Conservation (phyloP, 2,329 filamentous ascomycete genomes). For the Diaporthe aspalathi region DNA sequence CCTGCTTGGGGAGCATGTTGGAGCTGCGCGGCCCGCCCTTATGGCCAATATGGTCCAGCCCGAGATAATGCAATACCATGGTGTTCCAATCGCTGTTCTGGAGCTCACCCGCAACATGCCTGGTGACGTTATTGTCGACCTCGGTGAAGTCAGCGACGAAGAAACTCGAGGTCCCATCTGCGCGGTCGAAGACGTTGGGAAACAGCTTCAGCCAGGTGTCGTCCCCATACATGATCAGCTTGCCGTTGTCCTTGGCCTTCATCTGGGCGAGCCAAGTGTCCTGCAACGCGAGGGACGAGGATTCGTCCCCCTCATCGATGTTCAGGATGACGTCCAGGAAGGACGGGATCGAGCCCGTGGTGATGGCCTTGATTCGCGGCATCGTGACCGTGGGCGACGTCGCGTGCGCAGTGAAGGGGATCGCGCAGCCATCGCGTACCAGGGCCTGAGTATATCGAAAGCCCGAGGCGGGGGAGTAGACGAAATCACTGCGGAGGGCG, state of each 20-base stretch:
- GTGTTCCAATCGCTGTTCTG: slow-evolving; percentile 85
- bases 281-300: slow-evolving; percentile 86
- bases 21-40: slow-evolving; percentile 90
- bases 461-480: slow-evolving; percentile 82
- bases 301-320: slow-evolving; percentile 92
- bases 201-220: slow-evolving; percentile 99
- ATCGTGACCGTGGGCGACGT: slow-evolving; percentile 98
- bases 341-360: slow-evolving; percentile 96
- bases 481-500: slow-evolving; percentile 94
- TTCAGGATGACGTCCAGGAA: slow-evolving; percentile 98
- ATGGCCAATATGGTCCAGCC: slow-evolving; percentile 96
- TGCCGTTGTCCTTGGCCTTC: slow-evolving; percentile 76
- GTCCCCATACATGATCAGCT: slow-evolving; percentile 94
- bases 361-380: slow-evolving; percentile 97
- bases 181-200: slow-evolving; percentile 84
- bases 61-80: slow-evolving; percentile 95
- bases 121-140: slow-evolving; percentile 96
- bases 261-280: slow-evolving; percentile 98
- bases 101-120: slow-evolving; percentile 85
- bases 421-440: slow-evolving; percentile 82
- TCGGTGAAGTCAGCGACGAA: slow-evolving; percentile 99
- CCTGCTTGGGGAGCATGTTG: slow-evolving; percentile 93
- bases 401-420: slow-evolving; percentile 95
- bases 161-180: slow-evolving; percentile 96
- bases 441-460: slow-evolving; percentile 93